Conservation (phyloP, 352 stramenopile genomes). For the Phytopythium cucurbitacearum region DNA sequence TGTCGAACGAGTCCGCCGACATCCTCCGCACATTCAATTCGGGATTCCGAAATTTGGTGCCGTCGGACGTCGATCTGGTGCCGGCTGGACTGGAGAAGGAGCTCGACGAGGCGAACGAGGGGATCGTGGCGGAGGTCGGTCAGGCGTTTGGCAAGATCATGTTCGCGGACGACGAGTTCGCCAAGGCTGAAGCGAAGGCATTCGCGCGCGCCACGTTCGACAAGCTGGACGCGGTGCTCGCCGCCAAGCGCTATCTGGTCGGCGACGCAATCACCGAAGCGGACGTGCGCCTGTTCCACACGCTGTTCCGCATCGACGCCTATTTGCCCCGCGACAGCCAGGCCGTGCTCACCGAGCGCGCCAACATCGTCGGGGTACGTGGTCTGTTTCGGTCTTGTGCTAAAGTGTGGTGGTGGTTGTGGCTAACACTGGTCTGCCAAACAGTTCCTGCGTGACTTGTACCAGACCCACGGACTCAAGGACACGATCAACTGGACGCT, state of each 20-base stretch:
- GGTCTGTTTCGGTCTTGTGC: neutral
- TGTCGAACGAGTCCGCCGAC: constrained; percentile 78
- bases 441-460: constrained; percentile 38
- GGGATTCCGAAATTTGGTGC: constrained; percentile 34
- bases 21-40: constrained; percentile 68
- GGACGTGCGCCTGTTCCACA: constrained; percentile 27
- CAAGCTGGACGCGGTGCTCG: constrained; percentile 7
- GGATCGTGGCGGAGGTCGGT: constrained; percentile 48
- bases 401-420: neutral
- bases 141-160: constrained; percentile 30
- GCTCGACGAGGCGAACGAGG: constrained; percentile 57
- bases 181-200: too few relatives aligned
- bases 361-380: constrained; percentile 20
- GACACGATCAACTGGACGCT: constrained; percentile 80
- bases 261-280: constrained; percentile 18
- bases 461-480: constrained; percentile 63
- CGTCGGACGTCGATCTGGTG: constrained; percentile 27
- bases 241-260: constrained; percentile 4
- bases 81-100: constrained; percentile 26
- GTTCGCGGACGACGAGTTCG: neutral
- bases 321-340: constrained; percentile 20
- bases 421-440: neutral
- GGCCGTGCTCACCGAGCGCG: constrained; percentile 33
- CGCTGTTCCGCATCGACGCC: constrained; percentile 20
- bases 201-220: too few relatives aligned